These are phyloP conservation scores for Colletotrichum liaoningense DNA, from an alignment of 2,329 filamentous ascomycete genomes.

Conservation along the genomic window DNA sequence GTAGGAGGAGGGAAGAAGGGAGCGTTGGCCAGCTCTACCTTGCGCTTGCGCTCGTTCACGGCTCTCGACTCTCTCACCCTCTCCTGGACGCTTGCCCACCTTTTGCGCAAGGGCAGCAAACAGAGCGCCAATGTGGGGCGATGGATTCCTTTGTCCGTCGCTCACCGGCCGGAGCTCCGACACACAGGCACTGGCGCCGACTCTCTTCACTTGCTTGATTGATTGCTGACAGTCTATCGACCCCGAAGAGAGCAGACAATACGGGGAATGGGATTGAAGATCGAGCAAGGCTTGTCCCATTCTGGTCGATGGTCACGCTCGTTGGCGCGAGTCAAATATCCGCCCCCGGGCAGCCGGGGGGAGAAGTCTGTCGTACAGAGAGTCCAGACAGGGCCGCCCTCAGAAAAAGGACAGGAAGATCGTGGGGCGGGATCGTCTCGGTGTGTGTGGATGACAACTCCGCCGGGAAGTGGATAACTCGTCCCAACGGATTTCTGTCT, in stretches of 20 bases:
- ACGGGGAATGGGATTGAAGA: not conserved
- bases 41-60: not conserved
- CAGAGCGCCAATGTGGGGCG: constrained; percentile 19
- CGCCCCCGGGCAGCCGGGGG: not conserved
- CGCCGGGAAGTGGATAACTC: not conserved
- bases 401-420: not conserved
- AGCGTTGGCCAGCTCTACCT: not conserved
- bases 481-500: not conserved
- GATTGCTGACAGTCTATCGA: not conserved
- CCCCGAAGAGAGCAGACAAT: not conserved
- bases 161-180: constrained; percentile 33
- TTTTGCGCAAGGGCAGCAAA: constrained; percentile 1
- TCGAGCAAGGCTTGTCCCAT: not conserved
- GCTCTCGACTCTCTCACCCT: not conserved
- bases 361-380: not conserved
- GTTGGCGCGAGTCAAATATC: not conserved
- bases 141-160: constrained; percentile 21
- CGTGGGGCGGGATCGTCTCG: not conserved
- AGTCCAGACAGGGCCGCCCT: not conserved
- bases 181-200: not conserved
- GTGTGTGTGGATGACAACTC: not conserved
- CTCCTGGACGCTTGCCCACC: not conserved
- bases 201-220: too few species aligned
- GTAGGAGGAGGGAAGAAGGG: not conserved
- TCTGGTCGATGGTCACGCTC: not conserved